Evolutionary conservation across 768 basidiomycete species (phyloP), one percentile per base, ranked within the genome.

Genomic region (Paxillus ammoniavirescens): DNA sequence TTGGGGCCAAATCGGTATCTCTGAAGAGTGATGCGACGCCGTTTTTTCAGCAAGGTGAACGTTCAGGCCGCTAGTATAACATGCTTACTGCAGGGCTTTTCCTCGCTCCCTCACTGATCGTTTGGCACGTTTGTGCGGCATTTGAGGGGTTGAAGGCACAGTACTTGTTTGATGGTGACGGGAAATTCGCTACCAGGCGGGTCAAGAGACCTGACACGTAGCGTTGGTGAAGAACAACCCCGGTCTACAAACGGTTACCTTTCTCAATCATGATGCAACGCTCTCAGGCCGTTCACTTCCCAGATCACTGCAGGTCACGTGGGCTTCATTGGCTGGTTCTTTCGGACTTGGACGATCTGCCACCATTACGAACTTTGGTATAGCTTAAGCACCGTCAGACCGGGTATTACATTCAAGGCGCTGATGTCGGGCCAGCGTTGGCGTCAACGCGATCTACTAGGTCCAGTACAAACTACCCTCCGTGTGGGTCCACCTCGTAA

Each of bases 121-220:
- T 61, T 84, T 86, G 17, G 82, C 80, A 54, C 77, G 77, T 72
- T 86, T 87, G 65, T 87, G 85, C 40, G 85, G 85, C 85, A 87
- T 86, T 59, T 61, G 52, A 65, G 55, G 14, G 42, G 28, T 15
- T 28, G 26, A 13, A 31, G 2, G 26, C 6, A 30, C 10, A 26
- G 26, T 5, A 26, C 3, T 26, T 45, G 43, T 43, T 18, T 18
- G 42, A 28, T 40, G n/a, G 38, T 13, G 13, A 37, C 36, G 36
- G 6, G 12, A 10, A 18, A 23, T 17, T 17, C 12, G 18, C 9
- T 6, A 17, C 21, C 9, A 42, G 6, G 17, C 12, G 2, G n/a
- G 13, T 43, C n/a, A n/a, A 21, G 31, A 45, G 14, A 15, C n/a
- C 12, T 14, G 3, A 10, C 12, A 35, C 35, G 26, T 43, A 14